These are phyloP conservation scores for Omphalotus olearius DNA, from an alignment of 1,284 basidiomycete genomes.

Conservation along the genomic window DNA sequence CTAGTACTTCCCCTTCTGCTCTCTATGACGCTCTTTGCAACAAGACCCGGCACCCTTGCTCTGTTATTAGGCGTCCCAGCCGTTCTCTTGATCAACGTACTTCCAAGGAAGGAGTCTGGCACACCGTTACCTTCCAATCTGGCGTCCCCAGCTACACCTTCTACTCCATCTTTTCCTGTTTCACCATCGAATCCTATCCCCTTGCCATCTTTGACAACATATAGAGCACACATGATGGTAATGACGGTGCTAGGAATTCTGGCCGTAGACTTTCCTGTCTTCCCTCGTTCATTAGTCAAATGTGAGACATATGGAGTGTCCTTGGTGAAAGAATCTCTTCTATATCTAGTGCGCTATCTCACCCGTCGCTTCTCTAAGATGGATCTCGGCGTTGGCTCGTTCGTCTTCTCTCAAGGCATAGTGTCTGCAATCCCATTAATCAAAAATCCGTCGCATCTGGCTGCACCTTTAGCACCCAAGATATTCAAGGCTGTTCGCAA, in stretches of 20 bases:
- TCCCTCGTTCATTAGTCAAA: slow-evolving; percentile 86
- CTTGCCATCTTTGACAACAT: slow-evolving; percentile 79
- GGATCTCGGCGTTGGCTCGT: slow-evolving; percentile 96
- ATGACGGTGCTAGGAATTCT: slow-evolving; percentile 91
- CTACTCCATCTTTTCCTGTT: slow-evolving; percentile 11
- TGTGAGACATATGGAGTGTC: slow-evolving; percentile 95
- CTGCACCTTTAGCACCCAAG: slow-evolving; percentile 47
- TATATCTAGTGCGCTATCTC: background rate
- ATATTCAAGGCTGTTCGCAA: slow-evolving; percentile 48
- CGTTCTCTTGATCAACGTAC: slow-evolving; percentile 32
- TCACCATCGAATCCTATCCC: slow-evolving; percentile 27
- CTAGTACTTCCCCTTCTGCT: slow-evolving; percentile 77
- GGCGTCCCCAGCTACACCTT: slow-evolving; percentile 21
- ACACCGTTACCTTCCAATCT: slow-evolving; percentile 46
- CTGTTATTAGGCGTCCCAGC: slow-evolving; percentile 44
- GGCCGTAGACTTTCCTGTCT: slow-evolving; percentile 93
- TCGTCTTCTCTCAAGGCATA: slow-evolving; percentile 92
- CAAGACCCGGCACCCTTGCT: slow-evolving; percentile 51
- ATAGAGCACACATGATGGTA: slow-evolving; percentile 93
- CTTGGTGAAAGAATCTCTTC: slow-evolving; percentile 43
- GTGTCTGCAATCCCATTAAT: slow-evolving; percentile 79
- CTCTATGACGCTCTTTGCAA: slow-evolving; percentile 74
- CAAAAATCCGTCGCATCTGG: slow-evolving; percentile 53
- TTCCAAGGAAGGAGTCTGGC: slow-evolving; percentile 40
- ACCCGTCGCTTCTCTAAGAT: slow-evolving; percentile 52